phyloP scores from a whole-genome alignment of 805 yeast species.

The Spathaspora arborariae region DNA sequence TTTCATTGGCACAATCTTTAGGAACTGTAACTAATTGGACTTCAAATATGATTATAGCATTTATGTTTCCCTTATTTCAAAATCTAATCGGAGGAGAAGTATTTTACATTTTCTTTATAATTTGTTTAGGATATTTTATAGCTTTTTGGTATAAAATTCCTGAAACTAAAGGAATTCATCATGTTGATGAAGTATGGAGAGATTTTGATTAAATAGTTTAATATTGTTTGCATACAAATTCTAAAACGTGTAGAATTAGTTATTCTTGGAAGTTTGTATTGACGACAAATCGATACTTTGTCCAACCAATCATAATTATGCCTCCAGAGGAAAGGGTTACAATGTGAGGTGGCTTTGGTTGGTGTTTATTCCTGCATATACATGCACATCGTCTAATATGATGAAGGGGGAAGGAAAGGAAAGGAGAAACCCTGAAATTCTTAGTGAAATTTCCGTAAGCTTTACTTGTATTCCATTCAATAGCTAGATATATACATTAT shows the following conservation, averaged over 20 bases:
- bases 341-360: no score
- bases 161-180: slow-evolving; percentile 27
- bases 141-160: slow-evolving; percentile 24
- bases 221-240: no score
- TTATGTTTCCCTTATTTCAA: slow-evolving; percentile 26
- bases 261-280: no score
- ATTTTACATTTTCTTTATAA: slow-evolving; percentile 24
- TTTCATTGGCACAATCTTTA: slow-evolving; percentile 31
- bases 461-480: neutral
- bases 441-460: no score
- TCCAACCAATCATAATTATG: no score
- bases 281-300: no score
- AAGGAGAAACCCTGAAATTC: no score
- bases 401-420: no score
- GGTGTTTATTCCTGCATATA: no score
- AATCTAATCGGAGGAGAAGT: slow-evolving; percentile 23
- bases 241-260: no score
- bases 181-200: slow-evolving; percentile 28
- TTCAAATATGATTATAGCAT: slow-evolving; percentile 30
- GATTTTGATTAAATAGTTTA: neutral
- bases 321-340: no score
- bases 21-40: slow-evolving; percentile 35
- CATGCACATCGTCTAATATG: no score
- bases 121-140: slow-evolving; percentile 16
- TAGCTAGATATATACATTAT: neutral